These are phyloP conservation scores for Solanum peruvianum DNA, from an alignment of 257 asterid genomes.

Conservation along the genomic window DNA sequence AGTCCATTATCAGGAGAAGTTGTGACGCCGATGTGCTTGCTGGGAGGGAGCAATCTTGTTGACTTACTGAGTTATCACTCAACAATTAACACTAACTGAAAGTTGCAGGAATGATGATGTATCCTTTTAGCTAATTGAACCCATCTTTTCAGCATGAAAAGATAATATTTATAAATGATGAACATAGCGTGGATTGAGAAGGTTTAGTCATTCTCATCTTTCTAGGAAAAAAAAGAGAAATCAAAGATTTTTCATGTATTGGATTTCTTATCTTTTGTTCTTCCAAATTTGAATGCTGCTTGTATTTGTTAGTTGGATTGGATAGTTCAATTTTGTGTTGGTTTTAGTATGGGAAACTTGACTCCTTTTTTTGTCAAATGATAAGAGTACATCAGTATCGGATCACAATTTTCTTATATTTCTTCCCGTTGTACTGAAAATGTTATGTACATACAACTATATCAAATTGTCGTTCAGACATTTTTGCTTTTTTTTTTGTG, in stretches of 20 bases:
- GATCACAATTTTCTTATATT: not conserved
- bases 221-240: not conserved
- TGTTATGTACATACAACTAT: not conserved
- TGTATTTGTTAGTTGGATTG: not conserved
- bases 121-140: not conserved
- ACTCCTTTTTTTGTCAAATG: not conserved
- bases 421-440: not conserved
- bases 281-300: not conserved
- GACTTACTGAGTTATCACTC: not conserved
- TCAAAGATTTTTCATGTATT: not conserved
- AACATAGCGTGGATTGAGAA: not conserved
- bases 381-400: not conserved
- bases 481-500: slow-evolving; percentile 21
- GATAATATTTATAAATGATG: not conserved
- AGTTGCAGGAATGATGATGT: not conserved
- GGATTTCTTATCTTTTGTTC: not conserved
- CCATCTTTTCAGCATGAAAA: not conserved
- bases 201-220: not conserved
- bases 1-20: not conserved
- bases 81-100: not conserved
- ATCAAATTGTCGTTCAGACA: not conserved
- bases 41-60: not conserved
- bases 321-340: not conserved
- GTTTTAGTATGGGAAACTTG: not conserved
- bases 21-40: not conserved